Base-by-base conservation (phyloP, 78 protist genomes). In the Chrysochromulina parva region DNA sequence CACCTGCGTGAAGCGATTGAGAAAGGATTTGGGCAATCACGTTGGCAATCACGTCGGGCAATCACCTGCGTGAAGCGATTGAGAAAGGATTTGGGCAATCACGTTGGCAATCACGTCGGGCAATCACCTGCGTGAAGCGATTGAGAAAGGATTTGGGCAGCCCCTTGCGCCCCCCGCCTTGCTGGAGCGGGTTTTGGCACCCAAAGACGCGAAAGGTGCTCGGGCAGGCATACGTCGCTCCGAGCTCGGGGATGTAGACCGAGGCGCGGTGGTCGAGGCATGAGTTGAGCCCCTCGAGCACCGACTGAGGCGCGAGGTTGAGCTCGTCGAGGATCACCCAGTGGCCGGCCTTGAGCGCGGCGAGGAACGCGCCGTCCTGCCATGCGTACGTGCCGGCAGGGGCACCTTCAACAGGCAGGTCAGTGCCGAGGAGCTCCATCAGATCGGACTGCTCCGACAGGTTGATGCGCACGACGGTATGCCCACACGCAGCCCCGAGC, bases 281-380 rank as follows among this genome's bases (percentile, higher is more conserved):
- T 0, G 99, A 93, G 93, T 99, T 99, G 59, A 99, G 95, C 11
- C 99, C 99, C 87, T 99, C 99, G 38, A 99, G 94, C n/a, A 99
- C 99, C 5, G 98, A 54, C 93, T 99, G 99, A 24, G 99, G 94
- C 5, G 99, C 99, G 7, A 99, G 96, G 92, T 99, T 99, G 28
- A 99, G 88, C 96, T 99, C 99, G 94, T 99, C 99, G 11, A 99
- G 94, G 28, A 99, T 73, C 38, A 99, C 96, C 99, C 99, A 99
- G n/a, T 94, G 57, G 71, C 99, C 99, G 0, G 52, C 66, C 80
- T 92, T 85, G 67, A 98, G 62, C 9, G 99, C 98, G 28, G 85
- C 6, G 47, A 96, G 91, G 38, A 96, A 55, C 17, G 88, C 81
- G 60, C 97, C 97, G 69, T 94, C 96, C 59, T 74, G 82, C 82